Conservation (phyloP, 164 flowering plant species). For the grape (Vitis vinifera) region ASM3070453v1 NC_081806.1:2990501-2991000, state of each 20-base stretch:
- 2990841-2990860: constrained; percentile 71
- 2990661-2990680: constrained; percentile 86
- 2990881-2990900: constrained; percentile 95
- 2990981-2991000: constrained; percentile 14
- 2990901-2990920: constrained; percentile 78
- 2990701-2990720: constrained; percentile 45
- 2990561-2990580: constrained; percentile 79
- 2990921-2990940: constrained; percentile 64
- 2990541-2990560: constrained; percentile 77
- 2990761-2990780: too few species aligned
- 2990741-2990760: too few species aligned
- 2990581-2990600: constrained; percentile 86
- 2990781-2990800: constrained; percentile 50
- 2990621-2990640: constrained; percentile 87
- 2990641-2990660: constrained; percentile 84
- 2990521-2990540: constrained; percentile 63
- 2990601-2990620: constrained; percentile 80
- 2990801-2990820: constrained; percentile 83
- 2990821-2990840: constrained; percentile 81
- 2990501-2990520: constrained; percentile 76
- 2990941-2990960: not conserved
- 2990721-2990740: not conserved
- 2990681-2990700: constrained; percentile 89
- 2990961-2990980: constrained; percentile 15
- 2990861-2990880: constrained; percentile 73